Conservation (phyloP, 1,139 yeast genomes). For the Lodderomyces beijingensis region DNA sequence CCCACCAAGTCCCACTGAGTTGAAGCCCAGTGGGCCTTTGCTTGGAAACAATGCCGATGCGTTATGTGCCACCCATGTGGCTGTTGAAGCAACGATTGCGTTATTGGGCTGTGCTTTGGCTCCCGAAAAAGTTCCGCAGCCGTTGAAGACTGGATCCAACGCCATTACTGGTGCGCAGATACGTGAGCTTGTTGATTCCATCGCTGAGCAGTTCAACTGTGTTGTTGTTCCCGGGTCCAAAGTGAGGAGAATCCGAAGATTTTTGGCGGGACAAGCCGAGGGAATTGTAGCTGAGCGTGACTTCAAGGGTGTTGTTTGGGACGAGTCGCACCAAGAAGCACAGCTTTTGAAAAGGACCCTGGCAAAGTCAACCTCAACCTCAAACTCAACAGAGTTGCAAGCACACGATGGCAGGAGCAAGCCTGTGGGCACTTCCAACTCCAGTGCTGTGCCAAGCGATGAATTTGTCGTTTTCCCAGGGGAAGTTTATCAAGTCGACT, state of each 20-base stretch:
- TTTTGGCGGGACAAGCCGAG: conserved; percentile 93
- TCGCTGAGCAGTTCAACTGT: conserved; percentile 80
- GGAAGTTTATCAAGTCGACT: conserved; percentile 82
- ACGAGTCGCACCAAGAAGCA: conserved; percentile 75
- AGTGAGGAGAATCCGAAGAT: conserved; percentile 86
- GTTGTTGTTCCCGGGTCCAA: conserved; percentile 87
- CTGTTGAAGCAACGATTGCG: conserved; percentile 75
- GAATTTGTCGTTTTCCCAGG: conserved; percentile 72
- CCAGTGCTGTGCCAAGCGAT: conserved; percentile 64
- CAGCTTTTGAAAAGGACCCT: conserved; percentile 34
- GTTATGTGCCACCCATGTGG: conserved; percentile 81
- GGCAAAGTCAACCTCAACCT: conserved; percentile 27
- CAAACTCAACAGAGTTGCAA: conserved; percentile 27
- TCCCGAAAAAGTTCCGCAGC: conserved; percentile 67
- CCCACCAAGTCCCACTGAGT: conserved; percentile 42
- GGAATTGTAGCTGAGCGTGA: conserved; percentile 89
- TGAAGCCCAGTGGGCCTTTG: conserved; percentile 68
- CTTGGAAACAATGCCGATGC: conserved; percentile 88
- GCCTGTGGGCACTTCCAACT: conserved; percentile 20
- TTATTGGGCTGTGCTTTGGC: conserved; percentile 69
- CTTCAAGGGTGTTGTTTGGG: conserved; percentile 91
- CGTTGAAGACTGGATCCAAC: conserved; percentile 26
- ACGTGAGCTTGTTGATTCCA: conserved; percentile 70
- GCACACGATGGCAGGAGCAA: conserved; percentile 9
- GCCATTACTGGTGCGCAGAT: conserved; percentile 63